A percentile compares a stretch with the other conserved stretches of the same genome.
Conservation (phyloP, 2,329 filamentous ascomycete genomes). For the Lecanicillium sp. region DNA sequence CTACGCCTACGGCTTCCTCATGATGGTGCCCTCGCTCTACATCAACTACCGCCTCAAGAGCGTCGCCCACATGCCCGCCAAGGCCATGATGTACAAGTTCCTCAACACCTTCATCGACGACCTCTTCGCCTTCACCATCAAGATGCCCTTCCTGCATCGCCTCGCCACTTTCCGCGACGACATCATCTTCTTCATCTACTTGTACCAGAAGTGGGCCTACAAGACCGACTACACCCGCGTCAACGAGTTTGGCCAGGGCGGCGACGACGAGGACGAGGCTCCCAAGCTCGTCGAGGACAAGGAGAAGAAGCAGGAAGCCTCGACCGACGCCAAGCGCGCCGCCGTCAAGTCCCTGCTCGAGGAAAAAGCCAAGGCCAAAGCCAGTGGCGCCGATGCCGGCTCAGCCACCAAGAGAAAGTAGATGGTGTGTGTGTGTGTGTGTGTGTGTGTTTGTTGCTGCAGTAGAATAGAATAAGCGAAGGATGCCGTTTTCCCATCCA, state of each 20-base stretch:
- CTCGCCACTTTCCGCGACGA: conserved; percentile 91
- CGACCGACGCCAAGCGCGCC: conserved; percentile 31
- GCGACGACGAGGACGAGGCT: conserved; percentile 70
- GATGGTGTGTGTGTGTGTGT: conserved; percentile 17
- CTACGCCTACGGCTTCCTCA: conserved; percentile 96
- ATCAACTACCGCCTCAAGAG: conserved; percentile 98
- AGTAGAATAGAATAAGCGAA: no score
- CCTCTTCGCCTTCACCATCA: conserved; percentile 97
- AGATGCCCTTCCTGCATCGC: conserved; percentile 93
- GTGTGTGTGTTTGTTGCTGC: not conserved
- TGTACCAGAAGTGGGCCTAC: conserved; percentile 93
- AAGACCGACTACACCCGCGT: conserved; percentile 85
- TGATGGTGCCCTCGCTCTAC: conserved; percentile 97
- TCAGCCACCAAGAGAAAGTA: conserved; percentile 39
- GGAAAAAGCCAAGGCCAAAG: conserved; percentile 33
- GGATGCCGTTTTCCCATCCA: no score
- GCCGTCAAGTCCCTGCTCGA: conserved; percentile 28
- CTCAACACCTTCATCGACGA: conserved; percentile 99
- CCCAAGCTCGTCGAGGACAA: conserved; percentile 31
- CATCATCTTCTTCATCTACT: conserved; percentile 94
- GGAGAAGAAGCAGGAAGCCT: conserved; percentile 33
- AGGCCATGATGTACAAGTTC: conserved; percentile 98
- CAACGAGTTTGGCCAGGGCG: conserved; percentile 97
- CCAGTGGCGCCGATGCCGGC: conserved; percentile 45
- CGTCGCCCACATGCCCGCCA: conserved; percentile 93